These are phyloP conservation scores for Epichloe scottii DNA, from an alignment of 2,329 filamentous ascomycete genomes.

Conservation along the genomic window DNA sequence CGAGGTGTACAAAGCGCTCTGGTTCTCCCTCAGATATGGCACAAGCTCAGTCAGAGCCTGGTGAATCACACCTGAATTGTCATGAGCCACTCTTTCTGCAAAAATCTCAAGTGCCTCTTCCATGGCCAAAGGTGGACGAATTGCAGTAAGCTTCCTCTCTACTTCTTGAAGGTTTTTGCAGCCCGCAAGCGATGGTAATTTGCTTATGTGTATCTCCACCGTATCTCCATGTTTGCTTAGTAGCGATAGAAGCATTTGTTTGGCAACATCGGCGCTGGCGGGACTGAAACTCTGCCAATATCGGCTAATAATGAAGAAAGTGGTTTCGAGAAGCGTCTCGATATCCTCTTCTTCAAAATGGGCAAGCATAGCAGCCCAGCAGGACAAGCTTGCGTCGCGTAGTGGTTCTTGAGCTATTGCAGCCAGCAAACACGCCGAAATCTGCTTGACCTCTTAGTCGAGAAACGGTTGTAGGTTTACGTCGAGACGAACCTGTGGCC, in stretches of 20 bases:
- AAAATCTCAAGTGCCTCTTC: slow-evolving; percentile 30
- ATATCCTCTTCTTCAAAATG: slow-evolving; percentile 69
- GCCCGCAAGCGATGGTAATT: slow-evolving; percentile 63
- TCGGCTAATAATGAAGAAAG: slow-evolving; percentile 73
- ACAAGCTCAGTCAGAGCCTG: slow-evolving; percentile 70
- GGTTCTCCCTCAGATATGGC: slow-evolving; percentile 58
- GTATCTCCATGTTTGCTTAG: slow-evolving; percentile 48
- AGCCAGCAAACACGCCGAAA: slow-evolving; percentile 83
- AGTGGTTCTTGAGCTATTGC: slow-evolving; percentile 64
- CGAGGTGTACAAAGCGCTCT: slow-evolving; percentile 66
- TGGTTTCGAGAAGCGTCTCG: slow-evolving; percentile 70
- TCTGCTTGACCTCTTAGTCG: slow-evolving; percentile 33
- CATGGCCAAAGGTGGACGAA: slow-evolving; percentile 37
- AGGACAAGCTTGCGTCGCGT: slow-evolving; percentile 66
- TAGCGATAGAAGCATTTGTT: slow-evolving; percentile 51
- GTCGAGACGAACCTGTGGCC: slow-evolving; percentile 60
- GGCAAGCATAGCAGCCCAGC: slow-evolving; percentile 70
- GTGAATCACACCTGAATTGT: slow-evolving; percentile 74
- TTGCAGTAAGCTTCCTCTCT: slow-evolving; percentile 48
- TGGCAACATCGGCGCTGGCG: slow-evolving; percentile 44
- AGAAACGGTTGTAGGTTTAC: neutral
- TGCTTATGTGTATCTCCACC: slow-evolving; percentile 55
- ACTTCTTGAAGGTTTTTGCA: slow-evolving; percentile 59
- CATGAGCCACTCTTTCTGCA: slow-evolving; percentile 60
- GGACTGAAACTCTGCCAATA: slow-evolving; percentile 62